Evolutionary conservation across 176 grass and related monocot species (phyloP), one percentile per base, ranked within the genome.

Genomic region (Paspalum vaginatum): DNA sequence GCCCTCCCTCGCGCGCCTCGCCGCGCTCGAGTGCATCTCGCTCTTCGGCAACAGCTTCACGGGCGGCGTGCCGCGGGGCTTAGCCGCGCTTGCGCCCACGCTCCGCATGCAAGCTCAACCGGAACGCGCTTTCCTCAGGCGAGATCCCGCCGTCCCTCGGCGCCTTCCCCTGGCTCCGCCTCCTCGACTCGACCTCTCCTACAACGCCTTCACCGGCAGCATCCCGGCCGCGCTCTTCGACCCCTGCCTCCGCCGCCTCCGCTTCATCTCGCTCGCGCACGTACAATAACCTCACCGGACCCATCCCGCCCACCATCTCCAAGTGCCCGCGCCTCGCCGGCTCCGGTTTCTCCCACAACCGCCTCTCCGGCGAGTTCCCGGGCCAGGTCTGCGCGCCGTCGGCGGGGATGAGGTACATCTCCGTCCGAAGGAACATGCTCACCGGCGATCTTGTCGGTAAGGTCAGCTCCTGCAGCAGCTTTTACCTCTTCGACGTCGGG

Each of bases 151-250:
- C 50, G 1, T 99, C 82, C 83, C 90, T 99, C 20, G 88, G 88
- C 51, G 71, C 70, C 4, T 91, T 95, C 75, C 72, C 86, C 0
- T 84, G 68, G 62, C 96, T 99, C 75, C 86, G 93, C 17, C 88
- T 99, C n/a, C n/a, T n/a, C n/a, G n/a, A 10, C 96, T 99, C 67
- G 96, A 99, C 82, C 92, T 99, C 81, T 99, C 93, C 62, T 86
- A 91, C 84, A 99, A 99, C 73, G 77, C 78, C 72, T 91, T 99
- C 92, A 32, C 68, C 57, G 96, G 96, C 26, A 58, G 80, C 86
- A 99, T 99, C 84, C 88, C 96, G 26, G 39, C 72, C 14, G 72
- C 61, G 40, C 86, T 99, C 27, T 99, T 99, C 87, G 54, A 49
- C 43, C 75, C 88, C 56, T 99, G 96, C 85, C 38, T 82, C 17